These are phyloP conservation scores for Tetrahymena thermophila DNA, from an alignment of 73 alveolate species.

Conservation along the genomic window DNA sequence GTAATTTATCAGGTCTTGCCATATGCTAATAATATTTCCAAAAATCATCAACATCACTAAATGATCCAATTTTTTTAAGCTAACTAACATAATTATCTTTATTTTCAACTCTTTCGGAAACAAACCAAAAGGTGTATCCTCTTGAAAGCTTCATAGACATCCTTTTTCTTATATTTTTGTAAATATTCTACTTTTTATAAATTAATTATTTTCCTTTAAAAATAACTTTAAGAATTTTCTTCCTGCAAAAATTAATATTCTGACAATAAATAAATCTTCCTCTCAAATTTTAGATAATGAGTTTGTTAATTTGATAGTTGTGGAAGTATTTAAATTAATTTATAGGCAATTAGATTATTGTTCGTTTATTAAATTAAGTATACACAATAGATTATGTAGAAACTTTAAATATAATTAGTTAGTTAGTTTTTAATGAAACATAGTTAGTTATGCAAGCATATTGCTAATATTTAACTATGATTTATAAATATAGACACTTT, in stretches of 20 bases:
- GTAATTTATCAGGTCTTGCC: constrained; percentile 63
- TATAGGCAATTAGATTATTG: no score
- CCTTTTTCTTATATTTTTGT: neutral
- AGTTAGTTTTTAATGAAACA: no score
- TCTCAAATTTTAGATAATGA: neutral
- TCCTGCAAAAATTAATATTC: neutral
- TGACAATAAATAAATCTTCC: neutral
- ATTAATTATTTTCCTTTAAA: neutral
- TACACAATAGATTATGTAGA: neutral
- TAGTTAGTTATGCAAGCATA: no score
- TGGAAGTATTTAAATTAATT: neutral
- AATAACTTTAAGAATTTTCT: neutral
- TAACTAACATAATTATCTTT: neutral
- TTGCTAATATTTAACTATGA: no score
- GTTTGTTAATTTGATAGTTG: neutral
- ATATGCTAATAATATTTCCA: constrained; percentile 71
- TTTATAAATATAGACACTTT: no score
- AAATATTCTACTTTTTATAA: neutral
- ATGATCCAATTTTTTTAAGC: constrained; percentile 11
- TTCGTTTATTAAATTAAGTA: neutral
- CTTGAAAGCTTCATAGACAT: neutral
- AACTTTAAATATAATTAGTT: neutral
- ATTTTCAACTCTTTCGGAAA: neutral
- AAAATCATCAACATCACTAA: constrained; percentile 52
- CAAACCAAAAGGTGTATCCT: neutral